These are phyloP conservation scores for Lentithecium fluviatile DNA, from an alignment of 495 filamentous ascomycete genomes.

Conservation along the genomic window DNA sequence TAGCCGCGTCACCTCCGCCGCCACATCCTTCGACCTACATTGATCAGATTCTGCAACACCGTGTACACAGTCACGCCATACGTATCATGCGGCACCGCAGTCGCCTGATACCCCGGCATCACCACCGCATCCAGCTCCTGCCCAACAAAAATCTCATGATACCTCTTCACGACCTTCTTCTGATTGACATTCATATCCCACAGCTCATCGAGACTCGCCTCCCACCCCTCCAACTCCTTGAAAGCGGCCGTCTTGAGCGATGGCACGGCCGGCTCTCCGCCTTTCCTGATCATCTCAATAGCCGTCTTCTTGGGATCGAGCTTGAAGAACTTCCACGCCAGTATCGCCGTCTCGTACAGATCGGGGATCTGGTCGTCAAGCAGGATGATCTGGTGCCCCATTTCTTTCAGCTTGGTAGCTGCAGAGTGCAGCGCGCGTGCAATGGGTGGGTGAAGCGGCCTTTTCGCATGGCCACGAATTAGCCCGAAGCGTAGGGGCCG, in stretches of 20 bases:
- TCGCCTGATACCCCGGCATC: slow-evolving; percentile 49
- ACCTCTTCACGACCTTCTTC: slow-evolving; percentile 33
- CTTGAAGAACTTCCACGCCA: slow-evolving; percentile 37
- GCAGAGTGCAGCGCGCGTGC: slow-evolving; percentile 35
- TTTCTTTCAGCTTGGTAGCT: slow-evolving; percentile 21
- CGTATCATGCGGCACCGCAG: slow-evolving; percentile 51
- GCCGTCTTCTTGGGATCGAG: slow-evolving; percentile 38
- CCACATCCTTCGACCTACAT: slow-evolving; percentile 44
- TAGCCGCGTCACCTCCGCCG: background rate
- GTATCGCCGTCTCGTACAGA: slow-evolving; percentile 25
- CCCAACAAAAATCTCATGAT: slow-evolving; percentile 41
- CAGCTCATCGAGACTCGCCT: slow-evolving; percentile 35
- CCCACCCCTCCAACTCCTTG: slow-evolving; percentile 33
- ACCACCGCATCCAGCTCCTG: slow-evolving; percentile 50
- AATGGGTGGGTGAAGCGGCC: slow-evolving; percentile 40
- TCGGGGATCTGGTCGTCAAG: slow-evolving; percentile 30
- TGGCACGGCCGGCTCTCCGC: slow-evolving; percentile 39
- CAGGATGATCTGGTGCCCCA: slow-evolving; percentile 30
- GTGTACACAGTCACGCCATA: slow-evolving; percentile 52
- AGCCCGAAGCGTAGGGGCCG: slow-evolving; percentile 33
- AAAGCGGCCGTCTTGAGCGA: slow-evolving; percentile 23
- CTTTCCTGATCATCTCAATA: slow-evolving; percentile 24
- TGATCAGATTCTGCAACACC: slow-evolving; percentile 51
- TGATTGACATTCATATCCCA: slow-evolving; percentile 41
- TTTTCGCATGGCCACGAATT: slow-evolving; percentile 31